Conservation (phyloP, 2,329 filamentous ascomycete species). For the Beauveria pseudobassiana region DNA sequence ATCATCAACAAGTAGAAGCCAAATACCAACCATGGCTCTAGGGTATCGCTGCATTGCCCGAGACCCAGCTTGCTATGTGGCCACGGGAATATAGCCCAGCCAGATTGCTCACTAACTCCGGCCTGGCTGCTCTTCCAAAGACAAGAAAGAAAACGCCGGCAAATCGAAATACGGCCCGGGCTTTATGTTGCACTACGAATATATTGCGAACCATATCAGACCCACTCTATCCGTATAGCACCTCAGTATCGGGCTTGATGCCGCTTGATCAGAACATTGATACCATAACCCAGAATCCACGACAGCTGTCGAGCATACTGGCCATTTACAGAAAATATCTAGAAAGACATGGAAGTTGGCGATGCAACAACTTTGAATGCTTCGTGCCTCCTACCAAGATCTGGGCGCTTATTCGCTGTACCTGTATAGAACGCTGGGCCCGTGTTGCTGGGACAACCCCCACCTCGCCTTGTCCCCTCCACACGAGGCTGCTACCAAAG, state of each 20-base stretch:
- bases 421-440: too few species aligned
- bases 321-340: too few species aligned
- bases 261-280: background rate
- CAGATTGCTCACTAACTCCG: too few species aligned
- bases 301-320: too few species aligned
- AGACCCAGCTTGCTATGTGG: background rate
- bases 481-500: background rate
- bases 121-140: too few species aligned
- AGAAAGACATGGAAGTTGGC: too few species aligned
- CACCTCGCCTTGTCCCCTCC: background rate
- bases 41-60: background rate
- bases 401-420: background rate
- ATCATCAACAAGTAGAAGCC: too few species aligned
- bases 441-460: conserved; percentile 5
- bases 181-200: background rate
- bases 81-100: background rate
- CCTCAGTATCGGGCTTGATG: background rate
- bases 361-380: too few species aligned
- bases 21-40: background rate
- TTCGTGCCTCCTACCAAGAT: background rate
- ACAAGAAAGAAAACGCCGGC: too few species aligned
- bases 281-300: background rate
- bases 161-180: background rate
- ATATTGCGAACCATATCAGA: background rate
- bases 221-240: background rate